Conservation (phyloP, 345 rosid species). For the Eucalyptus coolabah region DNA sequence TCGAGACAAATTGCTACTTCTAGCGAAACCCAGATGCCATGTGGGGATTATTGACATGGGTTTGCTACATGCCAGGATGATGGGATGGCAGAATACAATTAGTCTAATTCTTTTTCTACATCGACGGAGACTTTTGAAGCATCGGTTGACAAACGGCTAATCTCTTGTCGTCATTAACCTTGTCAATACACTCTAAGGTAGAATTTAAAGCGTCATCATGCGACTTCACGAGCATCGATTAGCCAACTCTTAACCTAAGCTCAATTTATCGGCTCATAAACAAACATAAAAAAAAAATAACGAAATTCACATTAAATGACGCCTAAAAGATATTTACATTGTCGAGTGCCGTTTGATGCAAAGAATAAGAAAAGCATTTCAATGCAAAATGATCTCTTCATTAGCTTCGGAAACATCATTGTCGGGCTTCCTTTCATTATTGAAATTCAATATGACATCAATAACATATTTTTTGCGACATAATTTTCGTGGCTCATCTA, state of each 20-base stretch:
- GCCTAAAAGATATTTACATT: background rate
- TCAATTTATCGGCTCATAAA: background rate
- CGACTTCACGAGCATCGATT: background rate
- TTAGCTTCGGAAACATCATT: background rate
- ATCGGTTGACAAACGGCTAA: background rate
- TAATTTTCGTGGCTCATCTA: background rate
- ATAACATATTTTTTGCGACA: background rate
- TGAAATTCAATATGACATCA: background rate
- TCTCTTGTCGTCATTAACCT: background rate
- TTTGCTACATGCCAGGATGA: background rate
- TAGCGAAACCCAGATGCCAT: background rate
- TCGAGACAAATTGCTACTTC: background rate
- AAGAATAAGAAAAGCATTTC: background rate
- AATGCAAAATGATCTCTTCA: background rate
- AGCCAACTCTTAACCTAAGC: background rate
- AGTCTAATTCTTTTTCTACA: background rate
- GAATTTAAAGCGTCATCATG: background rate
- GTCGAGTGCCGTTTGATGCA: background rate
- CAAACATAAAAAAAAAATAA: background rate
- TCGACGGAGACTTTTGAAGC: background rate
- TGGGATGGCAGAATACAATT: background rate
- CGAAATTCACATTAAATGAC: background rate
- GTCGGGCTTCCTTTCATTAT: rapidly evolving
- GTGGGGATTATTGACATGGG: background rate
- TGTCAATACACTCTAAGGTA: background rate